Evolutionary conservation across 2,329 filamentous ascomycete genomes (phyloP), one percentile per base, ranked within the genome.

Genomic region (Pyrenophora tritici-repentis): DNA sequence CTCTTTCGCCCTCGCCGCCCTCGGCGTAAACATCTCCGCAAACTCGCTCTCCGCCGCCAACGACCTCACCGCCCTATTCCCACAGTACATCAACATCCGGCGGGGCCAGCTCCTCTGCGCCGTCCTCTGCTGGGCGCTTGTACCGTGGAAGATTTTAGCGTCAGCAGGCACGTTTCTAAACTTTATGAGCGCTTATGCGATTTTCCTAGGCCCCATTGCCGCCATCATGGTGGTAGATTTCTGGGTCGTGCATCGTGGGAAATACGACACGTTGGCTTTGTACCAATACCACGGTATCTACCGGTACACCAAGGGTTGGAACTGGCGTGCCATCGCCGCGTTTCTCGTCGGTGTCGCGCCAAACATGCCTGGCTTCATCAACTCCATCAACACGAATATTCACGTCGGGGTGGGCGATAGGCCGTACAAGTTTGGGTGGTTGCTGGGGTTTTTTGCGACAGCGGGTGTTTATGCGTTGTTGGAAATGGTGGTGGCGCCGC

Each of bases 401-500:
- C 58, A 71, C 2, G 71, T 76, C 0, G 78, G 78, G 0, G 72
- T 73, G 0, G 85, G 86, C 0, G 72, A 77, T 0, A 68, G 74
- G 35, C 79, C 86, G 4, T 88, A 87, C 63, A 78, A 81, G 20
- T 85, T 88, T 63, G 84, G 86, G n/a, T 88, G 85, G 81, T 65
- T 88, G 14, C 77, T 86, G 41, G 86, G 85, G 0, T 87, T 88
- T 56, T 73, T 79, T 8, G 75, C 70, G 0, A 83, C 82, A 6
- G 79, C 81, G 16, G 42, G 83, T 3, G 76, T 87, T 0, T 88
- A 88, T 70, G 72, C 81, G 8, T 61, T 55, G 0, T 60, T 87
- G 16, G 81, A 76, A 40, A 73, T 71, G 50, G 59, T 73, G 2
- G 79, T 82, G 35, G 56, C 58, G 9, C 82, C 83, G 6, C 79